Base-by-base conservation (phyloP, 495 filamentous ascomycete species). In the Penicillium turbatum region DNA sequence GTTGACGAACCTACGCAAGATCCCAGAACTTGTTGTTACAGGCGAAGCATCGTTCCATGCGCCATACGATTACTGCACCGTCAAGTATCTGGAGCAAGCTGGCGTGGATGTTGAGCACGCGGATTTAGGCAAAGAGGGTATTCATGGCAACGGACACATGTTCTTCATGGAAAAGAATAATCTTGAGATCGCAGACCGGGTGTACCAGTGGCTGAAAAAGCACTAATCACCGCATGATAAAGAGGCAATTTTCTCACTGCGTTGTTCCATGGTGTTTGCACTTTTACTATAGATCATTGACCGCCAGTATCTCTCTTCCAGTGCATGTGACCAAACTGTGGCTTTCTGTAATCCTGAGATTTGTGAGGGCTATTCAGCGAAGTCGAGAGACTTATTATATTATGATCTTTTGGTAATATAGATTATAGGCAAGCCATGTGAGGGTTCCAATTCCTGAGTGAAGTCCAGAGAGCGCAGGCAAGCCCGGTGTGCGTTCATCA, bases 121-220 rank as follows among this genome's bases (percentile, higher is more conserved):
- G 17, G 53, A 61, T 37, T 42, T 70, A n/a, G 55, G 48, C 15
- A 52, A 60, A 2, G 51, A 39, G 39, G 67, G 66, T 2, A 60
- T 69, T 19, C 49, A 65, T 41, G 67, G 67, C 4, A 69, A 69
- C 40, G 63, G 60, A 17, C 67, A 70, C 46, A 43, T 68, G 40
- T 44, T 53, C 8, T 64, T 67, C 27, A 51, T 68, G 51, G 65
- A 68, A 41, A 55, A 57, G 49, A 67, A 68, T 45, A 68, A 60
- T 40, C 36, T 60, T 36, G 55, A 64, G 11, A 61, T 69, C 27
- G 62, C 63, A 56, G 43, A 44, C 6, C 11, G 55, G 47, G 27
- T 50, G 55, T 37, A 67, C 24, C 17, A 48, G 31, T 48, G 44
- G 44, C 44, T 48, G 44, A 11, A 36, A 36, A 48, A 26, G 12